Evolutionary conservation across 371 early-diverging fungal genomes (phyloP), one percentile per base, ranked within the genome.

Genomic region (Circinella umbellata): DNA sequence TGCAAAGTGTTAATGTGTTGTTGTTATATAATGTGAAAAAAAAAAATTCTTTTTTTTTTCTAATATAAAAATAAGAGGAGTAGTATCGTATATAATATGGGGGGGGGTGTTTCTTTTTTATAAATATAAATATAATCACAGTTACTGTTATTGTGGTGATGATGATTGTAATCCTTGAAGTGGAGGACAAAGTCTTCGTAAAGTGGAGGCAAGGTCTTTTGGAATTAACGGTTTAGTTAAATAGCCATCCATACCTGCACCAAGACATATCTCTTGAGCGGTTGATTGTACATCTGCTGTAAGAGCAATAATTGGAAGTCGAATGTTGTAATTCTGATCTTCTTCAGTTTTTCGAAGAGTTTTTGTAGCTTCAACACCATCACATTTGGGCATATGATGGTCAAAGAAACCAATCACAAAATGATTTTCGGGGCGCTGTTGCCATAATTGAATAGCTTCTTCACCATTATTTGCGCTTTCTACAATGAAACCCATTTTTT

Each of bases 181-280:
- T 59, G 62, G 34, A 38, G 72, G 76, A 39, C 66, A 70, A 10
- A 83, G 63, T 34, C 61, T 39, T 14, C 77, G 74, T 14, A 83
- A 59, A 4, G 76, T 83, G 42, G 60, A 48, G 7, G 79, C 80
- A 6, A 83, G 66, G 17, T 80, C 77, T 62, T 80, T 83, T 34
- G 79, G 79, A 61, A 83, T 80, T 47, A 88, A 70, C n/a, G 88
- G 88, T 51, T 88, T 88, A 35, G 88, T 88, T 65, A 88, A 68
- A 69, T 88, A 88, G 17, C 85, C 87, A 66, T 88, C 85, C 89
- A 88, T 88, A 11, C 86, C 86, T 3, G 86, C 87, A 20, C 80
- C 73, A 47, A 86, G 75, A 37, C 85, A 87, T 49, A 81, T 68
- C 39, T 86, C 83, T 11, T 76, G 81, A 13, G 89, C 86, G 6